A percentile compares a stretch with the other conserved stretches of the same genome.
phyloP scores from a whole-genome alignment of 495 filamentous ascomycete genomes.

The Hyaloscypha finlandica region DNA sequence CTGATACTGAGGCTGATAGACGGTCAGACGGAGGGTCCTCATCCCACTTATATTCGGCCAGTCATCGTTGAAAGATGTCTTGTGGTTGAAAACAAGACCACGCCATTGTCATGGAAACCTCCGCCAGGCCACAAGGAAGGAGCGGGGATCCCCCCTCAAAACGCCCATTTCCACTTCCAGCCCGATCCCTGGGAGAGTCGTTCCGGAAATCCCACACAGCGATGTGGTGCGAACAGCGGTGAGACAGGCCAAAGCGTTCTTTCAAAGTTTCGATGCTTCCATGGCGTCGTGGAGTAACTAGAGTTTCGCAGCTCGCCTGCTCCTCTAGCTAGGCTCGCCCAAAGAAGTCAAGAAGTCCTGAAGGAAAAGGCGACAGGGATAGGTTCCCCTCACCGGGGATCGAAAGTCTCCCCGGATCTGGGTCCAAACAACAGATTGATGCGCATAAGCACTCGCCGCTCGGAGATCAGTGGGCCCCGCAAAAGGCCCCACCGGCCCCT shows the following conservation, averaged over 20 bases:
- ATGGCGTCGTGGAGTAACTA: neutral
- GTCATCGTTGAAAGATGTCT: neutral
- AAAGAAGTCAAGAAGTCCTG: neutral
- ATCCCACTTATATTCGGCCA: neutral
- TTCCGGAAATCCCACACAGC: slow-evolving; percentile 7
- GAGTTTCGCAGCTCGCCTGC: neutral
- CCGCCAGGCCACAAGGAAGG: neutral
- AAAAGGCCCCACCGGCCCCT: neutral
- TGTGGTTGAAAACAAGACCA: neutral
- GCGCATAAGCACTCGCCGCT: slow-evolving; percentile 10
- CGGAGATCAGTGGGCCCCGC: slow-evolving; percentile 8
- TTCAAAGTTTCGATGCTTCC: slow-evolving; percentile 5
- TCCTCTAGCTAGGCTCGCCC: neutral
- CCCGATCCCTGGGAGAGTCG: slow-evolving; percentile 10
- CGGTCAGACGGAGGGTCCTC: neutral
- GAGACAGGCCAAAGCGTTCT: slow-evolving; percentile 1
- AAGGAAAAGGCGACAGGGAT: neutral
- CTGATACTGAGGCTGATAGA: neutral
- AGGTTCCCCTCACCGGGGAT: neutral
- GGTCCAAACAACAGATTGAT: neutral
- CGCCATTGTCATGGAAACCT: too few species aligned
- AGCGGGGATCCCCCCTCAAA: neutral
- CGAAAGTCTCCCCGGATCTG: slow-evolving; percentile 7
- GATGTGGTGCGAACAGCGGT: neutral
- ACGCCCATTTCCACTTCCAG: neutral